These are phyloP conservation scores for Tricholoma saponaceum DNA, from an alignment of 768 basidiomycete genomes.

Conservation along the genomic window DNA sequence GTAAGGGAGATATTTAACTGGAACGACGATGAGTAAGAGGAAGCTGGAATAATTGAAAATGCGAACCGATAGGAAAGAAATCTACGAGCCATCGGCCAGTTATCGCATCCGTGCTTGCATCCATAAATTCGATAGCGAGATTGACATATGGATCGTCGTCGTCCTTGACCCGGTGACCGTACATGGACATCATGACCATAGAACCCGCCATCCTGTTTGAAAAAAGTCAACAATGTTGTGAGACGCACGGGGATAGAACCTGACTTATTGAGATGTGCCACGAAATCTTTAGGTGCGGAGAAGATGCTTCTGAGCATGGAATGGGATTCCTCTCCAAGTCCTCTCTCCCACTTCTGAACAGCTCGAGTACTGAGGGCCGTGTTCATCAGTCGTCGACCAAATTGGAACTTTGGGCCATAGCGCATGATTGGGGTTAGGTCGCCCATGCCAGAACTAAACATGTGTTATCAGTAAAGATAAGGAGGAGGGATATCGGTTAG, in stretches of 20 bases:
- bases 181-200: constrained; percentile 19
- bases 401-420: constrained; percentile 14
- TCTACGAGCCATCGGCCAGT: constrained; percentile 15
- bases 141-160: constrained; percentile 14
- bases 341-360: constrained; percentile 14
- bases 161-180: constrained; percentile 13
- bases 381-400: constrained; percentile 15
- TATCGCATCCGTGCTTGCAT: constrained; percentile 14
- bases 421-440: constrained; percentile 17
- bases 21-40: neutral
- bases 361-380: constrained; percentile 16
- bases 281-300: constrained; percentile 5
- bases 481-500: neutral
- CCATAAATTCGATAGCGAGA: constrained; percentile 17
- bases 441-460: constrained; percentile 15
- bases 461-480: neutral
- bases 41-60: neutral
- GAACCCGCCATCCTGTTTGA: constrained; percentile 13
- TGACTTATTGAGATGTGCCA: constrained; percentile 14
- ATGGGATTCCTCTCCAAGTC: constrained; percentile 13
- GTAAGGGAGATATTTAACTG: constrained; percentile 12
- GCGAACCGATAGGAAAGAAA: constrained; percentile 10
- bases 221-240: neutral
- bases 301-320: constrained; percentile 10
- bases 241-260: neutral